Percentiles rank a stretch among this genome's conserved stretches.
Evolutionary conservation across 148 eudicot genomes (phyloP).

Genomic region (Amaranthus hypochondriacus): DNA sequence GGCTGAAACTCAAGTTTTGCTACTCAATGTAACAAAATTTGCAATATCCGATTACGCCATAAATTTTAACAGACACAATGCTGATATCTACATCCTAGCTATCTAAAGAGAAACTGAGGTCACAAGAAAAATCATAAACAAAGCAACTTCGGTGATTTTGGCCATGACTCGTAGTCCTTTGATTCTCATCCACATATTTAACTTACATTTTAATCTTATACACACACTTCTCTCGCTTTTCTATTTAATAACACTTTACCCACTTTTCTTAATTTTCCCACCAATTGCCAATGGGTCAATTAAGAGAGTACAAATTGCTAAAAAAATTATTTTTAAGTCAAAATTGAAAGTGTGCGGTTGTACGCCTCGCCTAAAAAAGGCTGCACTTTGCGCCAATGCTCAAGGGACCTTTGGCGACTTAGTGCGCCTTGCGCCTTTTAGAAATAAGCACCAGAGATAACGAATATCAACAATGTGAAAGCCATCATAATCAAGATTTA

Average conservation of each 20-base stretch:
- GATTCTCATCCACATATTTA: not conserved
- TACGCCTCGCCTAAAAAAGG: too few relatives aligned
- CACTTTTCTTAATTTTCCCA: too few relatives aligned
- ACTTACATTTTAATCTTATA: too few relatives aligned
- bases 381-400: too few relatives aligned
- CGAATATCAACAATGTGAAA: not conserved
- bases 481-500: not conserved
- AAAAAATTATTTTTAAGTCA: too few relatives aligned
- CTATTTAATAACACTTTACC: too few relatives aligned
- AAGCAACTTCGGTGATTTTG: not conserved
- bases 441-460: too few relatives aligned
- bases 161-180: not conserved
- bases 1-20: not conserved
- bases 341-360: too few relatives aligned
- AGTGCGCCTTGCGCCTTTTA: not conserved
- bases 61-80: not conserved
- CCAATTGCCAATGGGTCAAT: too few relatives aligned
- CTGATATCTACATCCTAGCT: not conserved
- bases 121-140: not conserved
- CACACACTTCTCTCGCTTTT: too few relatives aligned
- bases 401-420: not conserved
- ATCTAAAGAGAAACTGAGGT: not conserved
- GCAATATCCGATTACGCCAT: not conserved
- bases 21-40: not conserved
- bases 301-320: too few relatives aligned